Evolutionary conservation across 2,329 filamentous ascomycete genomes (phyloP).

Genomic region (Ceratocystis cacaofunesta): DNA sequence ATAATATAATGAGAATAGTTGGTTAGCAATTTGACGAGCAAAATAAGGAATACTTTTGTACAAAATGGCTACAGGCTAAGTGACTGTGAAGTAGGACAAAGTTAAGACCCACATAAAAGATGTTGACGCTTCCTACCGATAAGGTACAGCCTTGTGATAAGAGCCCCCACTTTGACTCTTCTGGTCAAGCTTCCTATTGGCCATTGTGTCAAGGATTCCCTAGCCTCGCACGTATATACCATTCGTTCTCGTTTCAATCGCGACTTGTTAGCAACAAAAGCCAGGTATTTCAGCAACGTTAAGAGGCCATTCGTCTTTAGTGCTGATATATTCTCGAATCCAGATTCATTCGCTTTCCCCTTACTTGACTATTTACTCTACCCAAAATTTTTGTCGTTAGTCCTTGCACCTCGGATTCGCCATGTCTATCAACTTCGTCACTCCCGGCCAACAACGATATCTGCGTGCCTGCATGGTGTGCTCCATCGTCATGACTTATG

Average conservation of each 20-base stretch:
- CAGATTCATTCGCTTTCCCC: background rate
- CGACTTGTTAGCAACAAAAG: background rate
- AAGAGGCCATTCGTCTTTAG: background rate
- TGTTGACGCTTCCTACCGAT: background rate
- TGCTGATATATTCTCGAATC: background rate
- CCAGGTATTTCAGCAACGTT: background rate
- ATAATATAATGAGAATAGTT: background rate
- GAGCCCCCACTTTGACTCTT: background rate
- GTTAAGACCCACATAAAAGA: background rate
- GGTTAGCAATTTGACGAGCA: background rate
- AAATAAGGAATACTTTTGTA: background rate
- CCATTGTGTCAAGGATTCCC: background rate
- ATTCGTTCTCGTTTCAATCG: background rate
- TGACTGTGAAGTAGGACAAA: background rate
- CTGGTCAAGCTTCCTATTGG: slow-evolving; percentile 17
- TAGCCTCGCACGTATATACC: background rate
- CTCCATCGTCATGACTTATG: slow-evolving; percentile 76
- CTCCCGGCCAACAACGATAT: slow-evolving; percentile 63
- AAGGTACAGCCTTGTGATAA: background rate
- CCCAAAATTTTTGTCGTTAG: background rate
- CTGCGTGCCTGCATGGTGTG: slow-evolving; percentile 98
- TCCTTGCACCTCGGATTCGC: background rate
- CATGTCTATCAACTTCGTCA: slow-evolving; percentile 37
- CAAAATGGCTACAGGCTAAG: background rate
- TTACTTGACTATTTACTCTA: background rate